phyloP scores from a whole-genome alignment of 495 filamentous ascomycete species.

The Cairneyella variabilis region DNA sequence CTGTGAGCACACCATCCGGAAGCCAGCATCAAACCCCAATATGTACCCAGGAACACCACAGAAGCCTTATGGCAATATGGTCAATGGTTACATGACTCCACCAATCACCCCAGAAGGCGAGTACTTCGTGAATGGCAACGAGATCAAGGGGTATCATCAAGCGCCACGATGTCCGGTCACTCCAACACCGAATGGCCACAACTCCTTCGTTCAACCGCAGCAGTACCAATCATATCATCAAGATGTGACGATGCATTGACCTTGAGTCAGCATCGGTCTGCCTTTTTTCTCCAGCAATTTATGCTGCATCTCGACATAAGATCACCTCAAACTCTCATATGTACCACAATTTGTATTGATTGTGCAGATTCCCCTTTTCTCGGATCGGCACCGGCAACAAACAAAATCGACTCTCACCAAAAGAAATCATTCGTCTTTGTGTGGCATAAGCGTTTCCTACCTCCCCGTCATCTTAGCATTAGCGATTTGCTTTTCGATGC shows the following conservation, averaged over 20 bases:
- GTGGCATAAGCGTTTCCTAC: conserved; percentile 31
- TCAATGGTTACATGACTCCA: conserved; percentile 85
- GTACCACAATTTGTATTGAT: conserved; percentile 29
- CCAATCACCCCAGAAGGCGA: conserved; percentile 92
- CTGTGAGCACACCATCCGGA: conserved; percentile 49
- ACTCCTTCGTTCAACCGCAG: conserved; percentile 19
- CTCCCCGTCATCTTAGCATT: conserved; percentile 33
- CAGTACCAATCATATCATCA: conserved; percentile 28
- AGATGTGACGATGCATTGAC: conserved; percentile 25
- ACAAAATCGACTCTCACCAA: conserved; percentile 7
- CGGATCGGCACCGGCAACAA: conserved; percentile 5
- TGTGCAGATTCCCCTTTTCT: conserved; percentile 8
- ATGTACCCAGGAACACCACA: conserved; percentile 73
- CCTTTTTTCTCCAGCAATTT: conserved; percentile 14
- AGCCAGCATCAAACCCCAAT: conserved; percentile 41
- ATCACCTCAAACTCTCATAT: conserved; percentile 29
- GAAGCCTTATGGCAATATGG: conserved; percentile 66
- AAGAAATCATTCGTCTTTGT: conserved; percentile 21
- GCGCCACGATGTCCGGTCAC: conserved; percentile 49
- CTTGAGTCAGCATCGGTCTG: not conserved
- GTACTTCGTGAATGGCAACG: conserved; percentile 44
- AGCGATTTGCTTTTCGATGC: conserved; percentile 21
- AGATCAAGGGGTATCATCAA: conserved; percentile 44
- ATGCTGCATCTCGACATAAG: conserved; percentile 22
- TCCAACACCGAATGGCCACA: conserved; percentile 39